These are phyloP conservation scores for Alternaria sp. DNA, from an alignment of 2,329 filamentous ascomycete genomes.

Conservation along the genomic window DNA sequence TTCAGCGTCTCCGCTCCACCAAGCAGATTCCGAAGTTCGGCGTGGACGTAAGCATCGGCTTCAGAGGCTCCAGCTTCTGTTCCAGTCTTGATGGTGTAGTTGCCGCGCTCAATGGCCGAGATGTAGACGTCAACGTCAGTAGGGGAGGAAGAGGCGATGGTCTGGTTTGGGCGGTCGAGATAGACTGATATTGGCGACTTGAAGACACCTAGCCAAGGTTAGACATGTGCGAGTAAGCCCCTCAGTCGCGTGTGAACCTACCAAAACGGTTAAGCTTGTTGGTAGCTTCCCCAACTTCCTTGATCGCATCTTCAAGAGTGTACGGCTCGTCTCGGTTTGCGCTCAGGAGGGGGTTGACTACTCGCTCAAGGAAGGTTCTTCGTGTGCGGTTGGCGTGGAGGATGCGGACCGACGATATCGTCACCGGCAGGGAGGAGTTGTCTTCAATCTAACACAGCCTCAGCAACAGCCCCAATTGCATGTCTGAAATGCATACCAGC, in stretches of 20 bases:
- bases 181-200: slow-evolving; percentile 82
- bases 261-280: slow-evolving; percentile 82
- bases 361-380: slow-evolving; percentile 78
- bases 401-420: slow-evolving; percentile 84
- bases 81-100: slow-evolving; percentile 88
- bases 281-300: slow-evolving; percentile 73
- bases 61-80: slow-evolving; percentile 94
- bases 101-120: slow-evolving; percentile 78
- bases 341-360: slow-evolving; percentile 80
- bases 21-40: slow-evolving; percentile 89
- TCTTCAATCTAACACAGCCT: slow-evolving; percentile 68
- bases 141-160: slow-evolving; percentile 72
- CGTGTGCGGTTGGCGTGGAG: slow-evolving; percentile 86
- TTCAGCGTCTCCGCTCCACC: slow-evolving; percentile 91
- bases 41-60: slow-evolving; percentile 89
- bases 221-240: slow-evolving; percentile 19
- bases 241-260: slow-evolving; percentile 54
- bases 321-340: slow-evolving; percentile 72
- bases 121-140: slow-evolving; percentile 85
- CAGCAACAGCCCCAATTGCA: slow-evolving; percentile 16
- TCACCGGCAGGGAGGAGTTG: slow-evolving; percentile 87
- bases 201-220: slow-evolving; percentile 75
- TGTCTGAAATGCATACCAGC: slow-evolving; percentile 62
- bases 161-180: slow-evolving; percentile 76
- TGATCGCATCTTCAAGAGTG: slow-evolving; percentile 78